Evolutionary conservation across 1,284 basidiomycete species (phyloP), one percentile per base, ranked within the genome.

Genomic region (Tylopilus sp.): DNA sequence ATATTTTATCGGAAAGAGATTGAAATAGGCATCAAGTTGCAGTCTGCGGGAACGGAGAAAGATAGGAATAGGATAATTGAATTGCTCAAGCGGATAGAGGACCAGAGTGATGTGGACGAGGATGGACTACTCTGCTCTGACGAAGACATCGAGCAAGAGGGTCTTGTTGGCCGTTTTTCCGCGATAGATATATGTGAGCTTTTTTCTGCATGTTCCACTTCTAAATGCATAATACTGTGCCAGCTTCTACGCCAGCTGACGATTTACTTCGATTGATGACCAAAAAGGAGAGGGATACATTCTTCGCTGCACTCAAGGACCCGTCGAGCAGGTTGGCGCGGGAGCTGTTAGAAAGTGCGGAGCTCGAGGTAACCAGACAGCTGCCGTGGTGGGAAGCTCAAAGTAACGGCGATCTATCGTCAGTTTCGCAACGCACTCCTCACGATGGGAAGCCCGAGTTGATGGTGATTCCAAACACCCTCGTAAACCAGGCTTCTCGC

Each of bases 1-100:
- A 77, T 81, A 0, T 94, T 94, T 77, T 93, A 93, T 78, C 88
- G 88, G 70, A 88, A 88, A 61, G 88, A 93, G 70, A 78, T 94
- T 6, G 87, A 90, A 69, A 78, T 80, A 4, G 88, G 90, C 35
- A 89, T 93, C 65, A 82, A 84, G 55, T 77, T 83, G 0, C 82
- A 83, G 41, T 83, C 90, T 3, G 85, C 87, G 3, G 88, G 84
- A 72, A 82, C 84, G 3, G 78, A 79, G 6, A 82, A 86, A 62
- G 90, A 92, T 73, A 83, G 87, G 50, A 79, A 81, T 58, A 81
- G 84, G 69, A 93, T 93, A 86, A 79, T 94, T 74, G 87, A 89
- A 58, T 75, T 94, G 19, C 82, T 94, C 34, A 88, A 86, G 74
- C 86, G 85, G 27, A 90, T 94, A 68, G 92, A 93, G 70, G 88